Conservation (phyloP, 202 grass and related monocot genomes). For the Dendrocalamus latiflorus region DNA sequence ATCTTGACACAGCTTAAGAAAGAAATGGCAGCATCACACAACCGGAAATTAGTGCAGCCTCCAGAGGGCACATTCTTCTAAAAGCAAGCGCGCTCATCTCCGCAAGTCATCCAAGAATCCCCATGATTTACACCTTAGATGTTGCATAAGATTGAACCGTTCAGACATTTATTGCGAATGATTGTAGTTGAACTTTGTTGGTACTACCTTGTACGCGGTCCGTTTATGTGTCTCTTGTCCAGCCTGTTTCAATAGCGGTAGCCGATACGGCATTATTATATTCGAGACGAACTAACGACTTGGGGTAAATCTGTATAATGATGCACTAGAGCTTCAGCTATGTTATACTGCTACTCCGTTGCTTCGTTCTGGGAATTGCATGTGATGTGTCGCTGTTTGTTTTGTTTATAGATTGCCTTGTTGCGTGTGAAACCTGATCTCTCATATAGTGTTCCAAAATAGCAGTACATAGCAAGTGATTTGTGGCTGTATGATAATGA, state of each 20-base stretch:
- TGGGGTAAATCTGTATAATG: constrained; percentile 7
- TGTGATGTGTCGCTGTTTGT: neutral
- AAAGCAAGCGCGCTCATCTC: neutral
- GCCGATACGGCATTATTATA: neutral
- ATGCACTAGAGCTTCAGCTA: neutral
- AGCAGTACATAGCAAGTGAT: neutral
- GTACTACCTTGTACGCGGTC: neutral
- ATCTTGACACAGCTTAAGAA: constrained; percentile 39
- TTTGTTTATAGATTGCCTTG: neutral
- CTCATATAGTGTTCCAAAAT: neutral
- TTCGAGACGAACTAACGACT: neutral
- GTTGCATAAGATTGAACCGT: neutral
- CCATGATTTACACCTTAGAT: neutral
- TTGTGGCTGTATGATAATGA: neutral
- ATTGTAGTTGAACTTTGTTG: constrained; percentile 5
- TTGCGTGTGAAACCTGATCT: neutral
- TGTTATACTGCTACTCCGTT: neutral
- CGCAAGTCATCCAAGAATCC: neutral
- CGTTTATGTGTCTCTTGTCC: neutral
- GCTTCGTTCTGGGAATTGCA: neutral
- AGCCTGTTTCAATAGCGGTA: neutral
- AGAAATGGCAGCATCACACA: constrained; percentile 30
- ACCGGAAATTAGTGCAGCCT: constrained; percentile 32
- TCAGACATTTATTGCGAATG: constrained; percentile 9
- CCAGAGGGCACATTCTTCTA: constrained; percentile 28